Evolutionary conservation across 2,329 filamentous ascomycete genomes (phyloP).

Genomic region (Hypoxylon sp.): DNA sequence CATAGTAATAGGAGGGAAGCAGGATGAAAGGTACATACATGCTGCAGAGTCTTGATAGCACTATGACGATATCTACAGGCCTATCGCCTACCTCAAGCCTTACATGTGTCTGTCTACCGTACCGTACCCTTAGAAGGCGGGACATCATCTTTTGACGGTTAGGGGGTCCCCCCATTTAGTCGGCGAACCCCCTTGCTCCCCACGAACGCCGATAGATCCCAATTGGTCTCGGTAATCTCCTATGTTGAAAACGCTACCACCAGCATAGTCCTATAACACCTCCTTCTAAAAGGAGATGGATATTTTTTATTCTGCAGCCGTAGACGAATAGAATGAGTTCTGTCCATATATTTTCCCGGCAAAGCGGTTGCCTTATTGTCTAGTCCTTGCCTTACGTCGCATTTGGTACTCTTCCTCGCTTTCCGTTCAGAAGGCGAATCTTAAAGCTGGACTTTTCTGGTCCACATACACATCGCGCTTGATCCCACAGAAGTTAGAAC

Average conservation of each 20-base stretch:
- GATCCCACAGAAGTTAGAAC: slow-evolving; percentile 46
- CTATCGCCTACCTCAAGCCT: slow-evolving; percentile 27
- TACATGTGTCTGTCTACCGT: slow-evolving; percentile 33
- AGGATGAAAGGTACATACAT: slow-evolving; percentile 9
- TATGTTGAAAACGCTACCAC: slow-evolving; percentile 14
- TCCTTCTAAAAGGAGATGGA: slow-evolving; percentile 27
- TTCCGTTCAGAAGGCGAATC: slow-evolving; percentile 43
- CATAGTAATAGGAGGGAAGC: slow-evolving; percentile 12
- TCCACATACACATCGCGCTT: slow-evolving; percentile 44
- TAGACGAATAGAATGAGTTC: slow-evolving; percentile 28
- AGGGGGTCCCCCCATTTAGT: slow-evolving; percentile 29
- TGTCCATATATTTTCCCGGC: slow-evolving; percentile 16
- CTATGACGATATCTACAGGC: slow-evolving; percentile 34
- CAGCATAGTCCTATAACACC: slow-evolving; percentile 32
- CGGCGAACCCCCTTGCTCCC: slow-evolving; percentile 28
- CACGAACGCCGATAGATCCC: slow-evolving; percentile 25
- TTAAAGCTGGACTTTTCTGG: slow-evolving; percentile 23
- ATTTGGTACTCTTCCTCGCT: slow-evolving; percentile 33
- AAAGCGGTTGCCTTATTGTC: slow-evolving; percentile 30
- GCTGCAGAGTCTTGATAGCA: slow-evolving; percentile 16
- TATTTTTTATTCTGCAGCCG: slow-evolving; percentile 26
- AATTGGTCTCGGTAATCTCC: slow-evolving; percentile 34
- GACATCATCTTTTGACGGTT: slow-evolving; percentile 12
- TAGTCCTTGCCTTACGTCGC: slow-evolving; percentile 31
- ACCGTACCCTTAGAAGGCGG: slow-evolving; percentile 31